Base-by-base conservation (phyloP, 2,329 filamentous ascomycete species). In the Fusarium sacchari region DNA sequence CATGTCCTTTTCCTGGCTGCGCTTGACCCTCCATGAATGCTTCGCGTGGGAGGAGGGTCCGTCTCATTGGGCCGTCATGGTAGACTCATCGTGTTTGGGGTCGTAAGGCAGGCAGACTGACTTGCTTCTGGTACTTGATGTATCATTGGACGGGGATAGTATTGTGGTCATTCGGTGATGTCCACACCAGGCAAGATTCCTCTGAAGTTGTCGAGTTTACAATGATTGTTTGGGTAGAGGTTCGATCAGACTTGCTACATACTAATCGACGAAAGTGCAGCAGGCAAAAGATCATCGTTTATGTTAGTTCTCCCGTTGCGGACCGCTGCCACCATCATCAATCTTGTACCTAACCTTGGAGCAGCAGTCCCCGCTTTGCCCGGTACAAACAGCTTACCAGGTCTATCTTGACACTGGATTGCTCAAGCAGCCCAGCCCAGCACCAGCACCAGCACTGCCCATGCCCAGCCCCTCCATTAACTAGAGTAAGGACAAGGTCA, bases 51-150 rank as follows among this genome's bases (percentile, higher is more conserved):
- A 62, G 61, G 73, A 60, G 73, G 57, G 42, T 47, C 26, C 63
- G 50, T 64, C 69, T 72, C 66, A 77, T 77, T 77, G 76, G 76
- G 76, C 75, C 58, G 76, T 75, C 72, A 76, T 77, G 65, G 36
- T 65, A 74, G 56, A 64, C 71, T 65, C 58, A 64, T 66, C 65
- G 59, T 53, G 52, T 49, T 68, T 71, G 56, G 67, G 68, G 68
- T 68, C 62, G 67, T 44, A 58, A 67, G 47, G 68, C 64, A 72
- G 69, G 68, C 69, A 65, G 57, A 58, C 69, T 64, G 69, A 72
- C 69, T 53, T 72, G 39, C 44, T 47, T 72, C 46, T 26, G 46
- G 69, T 44, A 68, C 62, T 67, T 69, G 47, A 40, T 60, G 55
- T 42, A 43, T 61, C 55, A 60, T 66, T 69, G 64, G 64, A 64